phyloP scores from a whole-genome alignment of 148 eudicot species.

The Camellia sinensis region DNA sequence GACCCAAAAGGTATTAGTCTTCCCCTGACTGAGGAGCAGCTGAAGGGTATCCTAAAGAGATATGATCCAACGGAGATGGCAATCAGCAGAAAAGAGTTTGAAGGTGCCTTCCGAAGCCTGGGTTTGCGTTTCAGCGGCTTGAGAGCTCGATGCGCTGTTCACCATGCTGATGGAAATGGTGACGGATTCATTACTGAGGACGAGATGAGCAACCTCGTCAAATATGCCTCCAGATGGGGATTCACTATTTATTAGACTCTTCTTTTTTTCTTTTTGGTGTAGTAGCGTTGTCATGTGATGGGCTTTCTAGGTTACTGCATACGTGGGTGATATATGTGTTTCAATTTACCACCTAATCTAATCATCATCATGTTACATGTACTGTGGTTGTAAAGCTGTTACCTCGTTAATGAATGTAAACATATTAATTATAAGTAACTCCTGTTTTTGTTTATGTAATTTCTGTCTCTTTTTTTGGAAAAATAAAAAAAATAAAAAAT shows the following conservation, averaged over 20 bases:
- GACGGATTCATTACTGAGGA: conserved; percentile 22
- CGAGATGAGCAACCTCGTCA: conserved; percentile 19
- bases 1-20: neutral
- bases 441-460: no score
- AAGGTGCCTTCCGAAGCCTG: conserved; percentile 10
- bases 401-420: no score
- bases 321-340: no score
- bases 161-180: conserved; percentile 10
- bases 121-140: conserved; percentile 11
- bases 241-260: neutral
- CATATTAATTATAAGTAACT: no score
- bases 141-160: conserved; percentile 15
- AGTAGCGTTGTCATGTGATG: no score
- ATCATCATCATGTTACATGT: no score
- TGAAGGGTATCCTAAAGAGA: conserved; percentile 13
- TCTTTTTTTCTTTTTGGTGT: neutral
- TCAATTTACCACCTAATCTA: no score
- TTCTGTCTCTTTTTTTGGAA: no score
- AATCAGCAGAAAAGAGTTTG: conserved; percentile 13
- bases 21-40: conserved; percentile 2
- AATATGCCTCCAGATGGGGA: conserved; percentile 18
- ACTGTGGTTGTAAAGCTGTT: no score
- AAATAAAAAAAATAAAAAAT: no score
- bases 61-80: conserved; percentile 24
- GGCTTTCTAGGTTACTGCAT: no score